These are phyloP conservation scores for Cryphonectria japonica DNA, from an alignment of 2,329 filamentous ascomycete genomes.

Conservation along the genomic window DNA sequence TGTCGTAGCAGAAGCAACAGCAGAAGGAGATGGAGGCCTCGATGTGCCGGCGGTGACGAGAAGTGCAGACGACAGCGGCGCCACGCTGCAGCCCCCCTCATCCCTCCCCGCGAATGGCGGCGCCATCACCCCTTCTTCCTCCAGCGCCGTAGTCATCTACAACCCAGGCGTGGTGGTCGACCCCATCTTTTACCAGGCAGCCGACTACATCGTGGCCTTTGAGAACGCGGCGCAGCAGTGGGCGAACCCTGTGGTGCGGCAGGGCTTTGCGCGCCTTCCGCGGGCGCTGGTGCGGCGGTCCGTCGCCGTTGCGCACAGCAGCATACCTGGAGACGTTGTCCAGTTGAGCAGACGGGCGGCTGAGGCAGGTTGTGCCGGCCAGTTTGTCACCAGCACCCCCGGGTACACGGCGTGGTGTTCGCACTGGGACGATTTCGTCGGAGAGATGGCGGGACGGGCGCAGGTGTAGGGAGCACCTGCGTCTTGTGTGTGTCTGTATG, in stretches of 20 bases:
- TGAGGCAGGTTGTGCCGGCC: constrained; percentile 30
- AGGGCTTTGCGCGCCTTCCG: constrained; percentile 29
- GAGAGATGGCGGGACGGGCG: constrained; percentile 23
- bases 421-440: constrained; percentile 31
- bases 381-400: constrained; percentile 31
- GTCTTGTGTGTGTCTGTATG: neutral
- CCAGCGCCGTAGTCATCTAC: constrained; percentile 40
- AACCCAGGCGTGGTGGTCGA: constrained; percentile 50
- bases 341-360: constrained; percentile 26
- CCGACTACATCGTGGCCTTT: constrained; percentile 51
- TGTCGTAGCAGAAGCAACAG: constrained; percentile 15
- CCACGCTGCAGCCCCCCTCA: constrained; percentile 10
- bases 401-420: constrained; percentile 33
- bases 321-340: constrained; percentile 9
- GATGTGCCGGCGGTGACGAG: neutral
- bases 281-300: constrained; percentile 24
- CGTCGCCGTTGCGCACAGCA: constrained; percentile 32
- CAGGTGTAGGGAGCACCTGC: neutral
- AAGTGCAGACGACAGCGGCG: neutral
- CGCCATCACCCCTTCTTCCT: constrained; percentile 21
- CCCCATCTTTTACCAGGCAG: constrained; percentile 43
- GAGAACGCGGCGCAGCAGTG: constrained; percentile 38
- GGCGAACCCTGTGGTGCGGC: constrained; percentile 29
- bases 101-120: constrained; percentile 16
- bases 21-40: neutral